These are phyloP conservation scores for Psophocarpus tetragonolobus DNA, from an alignment of 306 rosid species.

Conservation along the genomic window DNA sequence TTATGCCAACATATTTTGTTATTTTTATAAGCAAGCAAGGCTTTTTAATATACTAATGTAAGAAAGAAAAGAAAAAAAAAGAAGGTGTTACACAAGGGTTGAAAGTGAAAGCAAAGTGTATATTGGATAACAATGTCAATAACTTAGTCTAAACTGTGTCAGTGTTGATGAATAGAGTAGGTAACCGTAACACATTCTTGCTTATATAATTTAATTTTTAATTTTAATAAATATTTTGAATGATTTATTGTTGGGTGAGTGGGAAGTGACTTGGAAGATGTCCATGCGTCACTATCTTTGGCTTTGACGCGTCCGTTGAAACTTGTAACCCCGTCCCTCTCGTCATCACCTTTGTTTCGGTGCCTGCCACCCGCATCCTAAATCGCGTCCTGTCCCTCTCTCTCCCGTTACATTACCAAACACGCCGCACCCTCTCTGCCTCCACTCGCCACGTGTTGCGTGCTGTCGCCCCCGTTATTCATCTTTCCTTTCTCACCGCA, in stretches of 20 bases:
- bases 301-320: constrained; percentile 48
- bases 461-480: fast-evolving
- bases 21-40: no score
- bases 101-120: neutral
- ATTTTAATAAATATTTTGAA: constrained; percentile 18
- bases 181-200: constrained; percentile 5
- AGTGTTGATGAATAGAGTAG: neutral
- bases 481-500: neutral
- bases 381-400: constrained; percentile 28
- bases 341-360: constrained; percentile 36
- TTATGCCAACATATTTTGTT: no score
- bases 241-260: constrained; percentile 33
- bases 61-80: neutral
- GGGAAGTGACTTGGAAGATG: constrained; percentile 1
- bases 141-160: constrained; percentile 37
- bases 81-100: neutral
- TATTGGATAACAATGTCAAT: constrained; percentile 15
- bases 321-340: neutral
- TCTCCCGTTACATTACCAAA: constrained; percentile 4
- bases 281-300: constrained; percentile 41
- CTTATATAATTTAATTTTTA: neutral
- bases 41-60: no score
- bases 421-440: neutral
- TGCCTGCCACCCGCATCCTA: constrained; percentile 37
- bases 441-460: neutral